Evolutionary conservation across 2,329 filamentous ascomycete genomes (phyloP), one percentile per base, ranked within the genome.

Genomic region (Arachnopeziza araneosa): DNA sequence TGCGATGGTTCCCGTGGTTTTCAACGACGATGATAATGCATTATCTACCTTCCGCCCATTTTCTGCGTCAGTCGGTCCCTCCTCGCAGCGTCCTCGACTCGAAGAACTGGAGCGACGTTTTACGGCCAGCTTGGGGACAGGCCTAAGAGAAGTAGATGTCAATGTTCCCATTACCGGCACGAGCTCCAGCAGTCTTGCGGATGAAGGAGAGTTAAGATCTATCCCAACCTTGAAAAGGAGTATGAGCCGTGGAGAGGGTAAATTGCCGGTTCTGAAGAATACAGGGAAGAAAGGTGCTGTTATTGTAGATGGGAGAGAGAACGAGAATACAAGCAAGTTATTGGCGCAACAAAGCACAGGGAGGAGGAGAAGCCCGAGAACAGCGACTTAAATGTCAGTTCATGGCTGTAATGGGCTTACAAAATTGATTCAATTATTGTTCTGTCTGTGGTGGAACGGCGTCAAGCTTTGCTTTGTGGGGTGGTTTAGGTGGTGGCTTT

Each of bases 91-190:
- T 5, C 19, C 54, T 17, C 2, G 32, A 5, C 32, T 17, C 9
- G 52, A 60, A 36, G 36, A 56, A 7, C 58, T 48, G 21, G 64
- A 69, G 14, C 54, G 57, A 23, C 63, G 63, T 54, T 63, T 67
- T 48, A 70, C 71, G 62, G 74, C 74, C 70, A 76, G 74, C 67
- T 56, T 54, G 1, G 52, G 48, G 69, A 68, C 65, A 48, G 74
- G 77, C 64, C 74, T 81, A 71, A 78, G 78, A 74, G 78, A 82
- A 75, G 74, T 80, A 75, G 77, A 82, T 72, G 61, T 64, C 26
- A 73, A 73, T 58, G 61, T 78, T 68, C 79, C 58, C n/a, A 21
- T 30, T 19, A 24, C 59, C 52, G 21, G 22, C 21, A 26, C 30
- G 32, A 57, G 49, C 44, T 23, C 32, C 17, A 52, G n/a, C n/a